Conservation (phyloP, 352 stramenopile genomes). For the Pythium aquatile region DNA sequence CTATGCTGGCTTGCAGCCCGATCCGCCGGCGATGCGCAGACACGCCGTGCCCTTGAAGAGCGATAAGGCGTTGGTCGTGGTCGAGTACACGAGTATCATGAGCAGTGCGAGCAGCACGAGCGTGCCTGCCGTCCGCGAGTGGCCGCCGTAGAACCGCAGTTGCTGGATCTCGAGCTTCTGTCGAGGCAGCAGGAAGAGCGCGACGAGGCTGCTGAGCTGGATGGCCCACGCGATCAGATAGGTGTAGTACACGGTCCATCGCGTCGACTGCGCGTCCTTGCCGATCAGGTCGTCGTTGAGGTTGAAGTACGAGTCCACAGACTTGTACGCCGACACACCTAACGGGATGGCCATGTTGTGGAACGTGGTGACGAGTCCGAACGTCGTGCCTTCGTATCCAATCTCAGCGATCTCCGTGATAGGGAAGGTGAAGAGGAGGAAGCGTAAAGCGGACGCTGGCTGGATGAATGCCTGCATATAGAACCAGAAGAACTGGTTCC, state of each 20-base stretch:
- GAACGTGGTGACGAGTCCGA: slow-evolving; percentile 60
- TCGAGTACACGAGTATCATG: slow-evolving; percentile 42
- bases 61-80: slow-evolving; percentile 40
- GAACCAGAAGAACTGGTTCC: slow-evolving; percentile 54
- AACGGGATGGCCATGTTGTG: slow-evolving; percentile 59
- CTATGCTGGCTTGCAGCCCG: slow-evolving; percentile 20
- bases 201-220: slow-evolving; percentile 42
- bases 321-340: slow-evolving; percentile 40
- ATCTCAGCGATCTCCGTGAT: slow-evolving; percentile 57
- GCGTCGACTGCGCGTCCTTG: slow-evolving; percentile 33
- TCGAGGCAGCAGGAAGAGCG: slow-evolving; percentile 44
- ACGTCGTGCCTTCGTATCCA: slow-evolving; percentile 58
- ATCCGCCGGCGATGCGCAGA: slow-evolving; percentile 27
- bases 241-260: slow-evolving; percentile 46
- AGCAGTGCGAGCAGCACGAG: slow-evolving; percentile 38
- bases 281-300: slow-evolving; percentile 27
- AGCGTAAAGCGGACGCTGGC: slow-evolving; percentile 42
- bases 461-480: slow-evolving; percentile 49
- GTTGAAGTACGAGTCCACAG: slow-evolving; percentile 41
- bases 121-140: slow-evolving; percentile 41
- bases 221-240: slow-evolving; percentile 50
- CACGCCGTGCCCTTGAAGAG: slow-evolving; percentile 32
- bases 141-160: slow-evolving; percentile 57
- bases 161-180: slow-evolving; percentile 71
- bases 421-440: slow-evolving; percentile 52